These are phyloP conservation scores for Neohortaea acidophila DNA, from an alignment of 495 filamentous ascomycete genomes.

Conservation along the genomic window DNA sequence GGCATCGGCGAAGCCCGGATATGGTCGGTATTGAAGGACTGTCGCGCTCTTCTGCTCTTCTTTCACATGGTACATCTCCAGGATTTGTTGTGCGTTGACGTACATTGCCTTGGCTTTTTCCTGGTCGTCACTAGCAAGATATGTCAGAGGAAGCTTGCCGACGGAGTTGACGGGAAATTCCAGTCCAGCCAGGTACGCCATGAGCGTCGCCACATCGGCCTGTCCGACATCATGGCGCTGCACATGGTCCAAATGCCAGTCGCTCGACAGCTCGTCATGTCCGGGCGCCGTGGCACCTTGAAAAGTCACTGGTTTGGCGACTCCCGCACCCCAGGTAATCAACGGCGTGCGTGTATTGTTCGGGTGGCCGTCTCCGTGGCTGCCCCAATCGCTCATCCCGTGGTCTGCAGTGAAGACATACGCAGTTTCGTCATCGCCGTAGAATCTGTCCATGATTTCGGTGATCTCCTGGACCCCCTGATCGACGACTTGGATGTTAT, in stretches of 20 bases:
- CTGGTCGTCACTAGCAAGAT: conserved; percentile 50
- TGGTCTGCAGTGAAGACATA: conserved; percentile 97
- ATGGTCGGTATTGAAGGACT: conserved; percentile 65
- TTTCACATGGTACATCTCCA: conserved; percentile 96
- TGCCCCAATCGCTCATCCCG: conserved; percentile 98
- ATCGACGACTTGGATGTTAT: conserved; percentile 92
- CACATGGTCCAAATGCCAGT: conserved; percentile 72
- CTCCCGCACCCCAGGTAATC: conserved; percentile 86
- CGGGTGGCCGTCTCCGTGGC: conserved; percentile 92
- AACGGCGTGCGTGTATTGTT: conserved; percentile 94
- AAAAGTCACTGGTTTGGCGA: conserved; percentile 55
- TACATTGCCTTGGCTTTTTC: conserved; percentile 76
- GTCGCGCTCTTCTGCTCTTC: conserved; percentile 67
- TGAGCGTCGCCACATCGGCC: conserved; percentile 88
- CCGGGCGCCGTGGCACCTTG: conserved; percentile 44
- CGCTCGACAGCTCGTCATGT: conserved; percentile 78
- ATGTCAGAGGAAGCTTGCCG: conserved; percentile 77
- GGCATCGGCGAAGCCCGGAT: conserved; percentile 41
- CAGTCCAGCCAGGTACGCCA: conserved; percentile 85
- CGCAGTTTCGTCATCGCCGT: conserved; percentile 78
- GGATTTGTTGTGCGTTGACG: conserved; percentile 72
- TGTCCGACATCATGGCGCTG: conserved; percentile 82
- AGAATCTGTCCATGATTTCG: conserved; percentile 73
- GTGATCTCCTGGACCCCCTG: conserved; percentile 70
- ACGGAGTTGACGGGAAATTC: conserved; percentile 95